Evolutionary conservation across 768 basidiomycete genomes (phyloP).

Genomic region (Filobasidium wieringae): DNA sequence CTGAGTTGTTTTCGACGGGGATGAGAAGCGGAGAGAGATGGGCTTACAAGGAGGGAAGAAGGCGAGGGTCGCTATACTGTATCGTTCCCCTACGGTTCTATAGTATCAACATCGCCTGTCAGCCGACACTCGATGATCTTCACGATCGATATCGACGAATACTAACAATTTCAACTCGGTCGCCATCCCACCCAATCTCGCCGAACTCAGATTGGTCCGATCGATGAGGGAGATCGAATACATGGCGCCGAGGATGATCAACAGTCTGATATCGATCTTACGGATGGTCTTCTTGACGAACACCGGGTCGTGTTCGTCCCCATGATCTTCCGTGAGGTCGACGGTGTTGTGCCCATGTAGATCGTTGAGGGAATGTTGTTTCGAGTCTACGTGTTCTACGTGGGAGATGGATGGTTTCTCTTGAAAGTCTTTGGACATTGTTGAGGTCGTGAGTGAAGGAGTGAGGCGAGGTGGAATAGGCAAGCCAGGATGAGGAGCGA

Average conservation of each 20-base stretch:
- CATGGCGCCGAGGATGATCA: conserved; percentile 17
- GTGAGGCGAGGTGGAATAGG: too few relatives aligned
- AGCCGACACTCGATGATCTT: not conserved
- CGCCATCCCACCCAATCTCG: conserved; percentile 31
- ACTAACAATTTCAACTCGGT: conserved; percentile 18
- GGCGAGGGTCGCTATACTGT: conserved; percentile 29
- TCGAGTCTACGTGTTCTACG: too few relatives aligned
- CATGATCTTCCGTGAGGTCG: too few relatives aligned
- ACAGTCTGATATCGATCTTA: conserved; percentile 18
- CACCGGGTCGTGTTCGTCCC: not conserved
- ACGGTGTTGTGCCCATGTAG: too few relatives aligned
- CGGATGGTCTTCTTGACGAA: conserved; percentile 17
- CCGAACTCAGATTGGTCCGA: conserved; percentile 17
- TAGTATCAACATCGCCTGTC: not conserved
- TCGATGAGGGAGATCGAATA: conserved; percentile 6
- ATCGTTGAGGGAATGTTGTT: too few relatives aligned
- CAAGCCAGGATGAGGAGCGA: too few relatives aligned
- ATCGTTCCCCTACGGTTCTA: conserved; percentile 27
- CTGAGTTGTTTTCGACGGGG: not conserved
- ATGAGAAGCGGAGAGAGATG: not conserved
- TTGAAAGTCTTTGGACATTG: too few relatives aligned
- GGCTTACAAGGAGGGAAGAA: conserved; percentile 32
- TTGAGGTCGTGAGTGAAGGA: too few relatives aligned
- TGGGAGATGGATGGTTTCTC: too few relatives aligned
- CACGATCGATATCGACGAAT: not conserved